Base-by-base conservation (phyloP, 176 grass and related monocot genomes). In the Aegilops speltoides region DNA sequence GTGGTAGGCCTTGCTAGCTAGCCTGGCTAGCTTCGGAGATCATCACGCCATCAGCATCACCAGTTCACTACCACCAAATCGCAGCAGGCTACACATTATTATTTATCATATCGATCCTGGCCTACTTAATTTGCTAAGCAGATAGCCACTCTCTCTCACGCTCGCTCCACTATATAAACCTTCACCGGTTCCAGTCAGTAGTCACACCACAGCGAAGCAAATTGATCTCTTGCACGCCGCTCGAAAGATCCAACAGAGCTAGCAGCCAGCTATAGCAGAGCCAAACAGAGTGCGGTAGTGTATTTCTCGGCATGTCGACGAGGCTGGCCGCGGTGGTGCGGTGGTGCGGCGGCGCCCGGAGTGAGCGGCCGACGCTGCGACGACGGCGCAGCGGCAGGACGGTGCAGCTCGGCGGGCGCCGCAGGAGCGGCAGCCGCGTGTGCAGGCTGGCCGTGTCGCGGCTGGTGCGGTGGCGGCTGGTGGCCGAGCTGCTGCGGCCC, bases 341-440 rank as follows among this genome's bases (percentile, higher is more conserved):
- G 80, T 84, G 87, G 91, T 77, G 87, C 25, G 38, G 74, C 34
- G 14, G 72, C 73, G 87, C 29, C 68, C 43, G 73, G 74, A 43
- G 73, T 68, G 75, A 70, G 66, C 12, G 84, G 64, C 86, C 76
- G 83, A 86, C 34, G 80, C 65, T 29, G 59, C 87, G 74, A 6
- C 83, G 79, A 2, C 75, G 83, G 57, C 82, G 84, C 60, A 61
- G 85, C 85, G 84, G 87, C 60, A 62, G 80, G 16, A 87, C 91
- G 48, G 91, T 92, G 68, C 68, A 77, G 74, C 91, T 89, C n/a
- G 91, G 91, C 29, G 87, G 87, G 17, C 80, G 68, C 76, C 81
- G 89, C 6, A 74, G 85, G 75, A 38, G 79, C 28, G 41, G 61
- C 10, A 3, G 48, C 0, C 28, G 32, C 1, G 38, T 38, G 40